Evolutionary conservation across 2,329 filamentous ascomycete genomes (phyloP).

Genomic region (Trichoderma citrinoviride): DNA sequence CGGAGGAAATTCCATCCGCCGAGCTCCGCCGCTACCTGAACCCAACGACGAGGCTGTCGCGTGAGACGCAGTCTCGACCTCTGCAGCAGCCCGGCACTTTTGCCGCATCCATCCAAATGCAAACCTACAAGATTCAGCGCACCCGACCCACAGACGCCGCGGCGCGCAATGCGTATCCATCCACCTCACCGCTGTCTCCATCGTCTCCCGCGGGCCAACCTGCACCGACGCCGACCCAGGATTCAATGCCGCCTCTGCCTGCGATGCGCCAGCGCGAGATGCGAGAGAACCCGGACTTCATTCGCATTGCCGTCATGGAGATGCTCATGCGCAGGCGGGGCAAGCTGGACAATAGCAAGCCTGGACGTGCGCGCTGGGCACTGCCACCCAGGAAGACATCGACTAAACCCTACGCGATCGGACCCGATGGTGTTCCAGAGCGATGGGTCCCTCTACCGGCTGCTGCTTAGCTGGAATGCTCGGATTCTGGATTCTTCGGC

Average conservation of each 20-base stretch:
- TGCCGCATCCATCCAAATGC: constrained; percentile 69
- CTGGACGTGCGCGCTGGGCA: constrained; percentile 66
- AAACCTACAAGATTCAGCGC: constrained; percentile 62
- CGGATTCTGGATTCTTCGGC: not conserved
- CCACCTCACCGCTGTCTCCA: constrained; percentile 32
- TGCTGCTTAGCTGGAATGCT: not conserved
- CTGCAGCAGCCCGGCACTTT: constrained; percentile 42
- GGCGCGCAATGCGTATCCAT: constrained; percentile 35
- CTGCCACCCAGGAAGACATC: constrained; percentile 61
- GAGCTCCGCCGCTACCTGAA: constrained; percentile 67
- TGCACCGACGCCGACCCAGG: constrained; percentile 21
- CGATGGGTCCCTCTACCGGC: constrained; percentile 50
- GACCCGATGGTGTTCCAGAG: constrained; percentile 56
- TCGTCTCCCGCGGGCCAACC: constrained; percentile 34
- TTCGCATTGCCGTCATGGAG: constrained; percentile 68
- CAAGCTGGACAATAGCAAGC: constrained; percentile 63
- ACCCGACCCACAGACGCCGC: constrained; percentile 41
- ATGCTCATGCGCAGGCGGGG: constrained; percentile 67
- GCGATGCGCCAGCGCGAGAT: constrained; percentile 62
- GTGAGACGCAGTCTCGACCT: constrained; percentile 32
- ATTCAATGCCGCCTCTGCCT: constrained; percentile 32
- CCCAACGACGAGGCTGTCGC: constrained; percentile 49
- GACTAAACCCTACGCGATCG: constrained; percentile 54
- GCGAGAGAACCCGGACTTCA: constrained; percentile 69
- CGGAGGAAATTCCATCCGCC: constrained; percentile 63